Conservation (phyloP, 83 land plant genomes). For the Thuja plicata region DNA sequence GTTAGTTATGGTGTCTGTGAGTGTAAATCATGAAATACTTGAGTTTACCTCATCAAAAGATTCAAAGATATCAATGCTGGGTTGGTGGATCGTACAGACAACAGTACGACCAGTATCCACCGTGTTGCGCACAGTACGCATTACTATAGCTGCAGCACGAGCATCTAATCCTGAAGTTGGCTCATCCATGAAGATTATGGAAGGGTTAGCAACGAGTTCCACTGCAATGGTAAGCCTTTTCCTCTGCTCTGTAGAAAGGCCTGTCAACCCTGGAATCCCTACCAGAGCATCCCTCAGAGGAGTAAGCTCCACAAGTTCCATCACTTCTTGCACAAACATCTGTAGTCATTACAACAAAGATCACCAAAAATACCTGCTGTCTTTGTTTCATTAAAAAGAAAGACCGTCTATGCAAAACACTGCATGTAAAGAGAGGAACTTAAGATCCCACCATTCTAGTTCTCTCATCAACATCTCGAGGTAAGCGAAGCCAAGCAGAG, state of each 20-base stretch:
- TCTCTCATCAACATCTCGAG: background rate
- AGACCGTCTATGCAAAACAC: background rate
- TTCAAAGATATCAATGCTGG: constrained; percentile 13
- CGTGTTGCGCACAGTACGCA: constrained; percentile 6
- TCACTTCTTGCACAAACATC: background rate
- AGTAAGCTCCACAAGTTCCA: constrained; percentile 18
- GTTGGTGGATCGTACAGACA: constrained; percentile 17
- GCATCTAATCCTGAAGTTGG: constrained; percentile 19
- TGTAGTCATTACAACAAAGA: background rate
- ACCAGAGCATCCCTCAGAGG: constrained; percentile 9
- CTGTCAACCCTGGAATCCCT: constrained; percentile 5
- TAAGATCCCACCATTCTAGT: too few relatives aligned
- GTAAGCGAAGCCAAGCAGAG: constrained; percentile 4
- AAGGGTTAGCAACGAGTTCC: constrained; percentile 13
- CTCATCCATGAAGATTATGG: constrained; percentile 12
- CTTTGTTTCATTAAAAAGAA: background rate
- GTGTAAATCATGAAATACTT: background rate
- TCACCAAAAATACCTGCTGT: background rate
- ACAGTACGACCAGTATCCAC: constrained; percentile 15
- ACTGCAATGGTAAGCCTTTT: constrained; percentile 11
- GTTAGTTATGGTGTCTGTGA: background rate
- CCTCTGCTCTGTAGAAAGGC: constrained; percentile 4
- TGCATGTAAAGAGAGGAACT: background rate
- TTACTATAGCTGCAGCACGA: constrained; percentile 16
- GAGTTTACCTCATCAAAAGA: constrained; percentile 15